Evolutionary conservation across 2,329 filamentous ascomycete species (phyloP).

Genomic region (Alternaria sp.): DNA sequence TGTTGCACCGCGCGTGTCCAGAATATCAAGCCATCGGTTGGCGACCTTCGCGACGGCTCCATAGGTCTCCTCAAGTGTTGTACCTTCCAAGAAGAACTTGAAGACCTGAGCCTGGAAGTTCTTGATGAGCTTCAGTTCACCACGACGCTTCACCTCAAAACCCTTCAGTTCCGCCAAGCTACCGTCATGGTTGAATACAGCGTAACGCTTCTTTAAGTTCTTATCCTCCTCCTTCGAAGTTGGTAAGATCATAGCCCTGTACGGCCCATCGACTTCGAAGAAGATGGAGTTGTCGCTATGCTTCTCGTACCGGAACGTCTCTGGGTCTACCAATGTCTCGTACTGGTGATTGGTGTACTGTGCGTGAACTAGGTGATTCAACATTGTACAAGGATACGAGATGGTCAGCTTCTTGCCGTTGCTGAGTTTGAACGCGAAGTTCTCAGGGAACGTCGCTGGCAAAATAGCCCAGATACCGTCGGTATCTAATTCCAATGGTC

Average conservation of each 20-base stretch:
- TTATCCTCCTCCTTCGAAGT: constrained; percentile 99
- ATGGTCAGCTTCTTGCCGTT: constrained; percentile 97
- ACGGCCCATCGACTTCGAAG: constrained; percentile 98
- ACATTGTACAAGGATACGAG: constrained; percentile 98
- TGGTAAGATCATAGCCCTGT: constrained; percentile 95
- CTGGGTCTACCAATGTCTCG: constrained; percentile 82
- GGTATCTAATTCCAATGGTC: constrained; percentile 93
- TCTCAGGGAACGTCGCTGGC: constrained; percentile 93
- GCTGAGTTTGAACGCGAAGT: constrained; percentile 92
- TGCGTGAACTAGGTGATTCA: constrained; percentile 95
- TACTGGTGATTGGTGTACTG: constrained; percentile 98
- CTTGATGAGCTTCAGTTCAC: constrained; percentile 98
- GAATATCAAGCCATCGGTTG: constrained; percentile 94
- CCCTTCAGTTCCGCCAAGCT: constrained; percentile 95
- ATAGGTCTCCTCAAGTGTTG: constrained; percentile 88
- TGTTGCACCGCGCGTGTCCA: constrained; percentile 86
- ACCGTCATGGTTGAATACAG: constrained; percentile 98
- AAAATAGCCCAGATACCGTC: constrained; percentile 99
- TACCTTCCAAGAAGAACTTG: constrained; percentile 96
- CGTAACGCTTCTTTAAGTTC: constrained; percentile 98
- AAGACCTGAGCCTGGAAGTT: constrained; percentile 99
- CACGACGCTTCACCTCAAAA: constrained; percentile 96
- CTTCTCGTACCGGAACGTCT: constrained; percentile 89
- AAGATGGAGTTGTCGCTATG: constrained; percentile 99
- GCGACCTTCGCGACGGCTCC: constrained; percentile 90